phyloP scores from a whole-genome alignment of 164 flowering plant genomes.

The Vitis cinerea region DNA sequence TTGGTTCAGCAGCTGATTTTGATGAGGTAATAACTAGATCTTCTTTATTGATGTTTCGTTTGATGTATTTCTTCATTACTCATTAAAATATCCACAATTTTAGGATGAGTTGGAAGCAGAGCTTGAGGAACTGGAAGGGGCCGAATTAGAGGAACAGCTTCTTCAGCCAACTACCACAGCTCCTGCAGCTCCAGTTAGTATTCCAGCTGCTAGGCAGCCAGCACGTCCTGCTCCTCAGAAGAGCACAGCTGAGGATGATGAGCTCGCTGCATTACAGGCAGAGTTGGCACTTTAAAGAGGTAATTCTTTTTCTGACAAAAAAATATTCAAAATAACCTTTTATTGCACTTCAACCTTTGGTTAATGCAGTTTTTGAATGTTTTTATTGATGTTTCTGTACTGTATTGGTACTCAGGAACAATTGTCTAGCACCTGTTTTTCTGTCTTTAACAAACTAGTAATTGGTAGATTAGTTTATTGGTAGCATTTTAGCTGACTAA shows the following conservation, averaged over 20 bases:
- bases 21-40: constrained; percentile 41
- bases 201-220: constrained; percentile 4
- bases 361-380: too few species aligned
- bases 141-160: neutral
- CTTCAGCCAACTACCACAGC: neutral
- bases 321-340: too few species aligned
- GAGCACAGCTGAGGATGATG: constrained; percentile 6
- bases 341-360: too few species aligned
- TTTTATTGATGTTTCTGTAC: too few species aligned
- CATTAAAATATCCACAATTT: neutral
- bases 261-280: constrained; percentile 9
- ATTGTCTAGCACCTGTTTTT: too few species aligned
- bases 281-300: constrained; percentile 5
- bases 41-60: too few species aligned
- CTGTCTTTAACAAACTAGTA: too few species aligned
- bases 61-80: too few species aligned
- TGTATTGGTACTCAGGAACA: too few species aligned
- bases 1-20: constrained; percentile 68
- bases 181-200: constrained; percentile 2
- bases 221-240: neutral
- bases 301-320: neutral
- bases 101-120: constrained; percentile 10
- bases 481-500: too few species aligned
- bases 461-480: too few species aligned
- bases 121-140: constrained; percentile 9